Evolutionary conservation across 164 flowering plant genomes (phyloP), one percentile per base, ranked within the genome.

Genomic region (Chimonanthus praecox): DNA sequence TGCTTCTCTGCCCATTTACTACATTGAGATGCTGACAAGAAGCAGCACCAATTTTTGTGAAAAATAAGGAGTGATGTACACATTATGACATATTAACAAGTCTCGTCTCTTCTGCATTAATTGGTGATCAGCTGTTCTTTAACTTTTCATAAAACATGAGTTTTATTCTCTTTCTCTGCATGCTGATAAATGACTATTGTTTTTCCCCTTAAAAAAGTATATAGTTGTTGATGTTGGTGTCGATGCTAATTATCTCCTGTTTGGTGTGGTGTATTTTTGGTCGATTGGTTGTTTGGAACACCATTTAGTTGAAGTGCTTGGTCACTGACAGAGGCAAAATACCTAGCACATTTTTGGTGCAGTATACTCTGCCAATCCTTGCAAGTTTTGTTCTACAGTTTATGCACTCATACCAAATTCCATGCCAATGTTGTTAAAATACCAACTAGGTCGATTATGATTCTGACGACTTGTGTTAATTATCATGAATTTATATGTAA

Each of bases 401-500:
- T 10, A 45, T 66, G n/a, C 13, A 13, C 68, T 13, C 6, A 43
- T 44, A 13, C 68, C 46, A 10, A 54, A 54, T 54, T 54, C 16
- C 60, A 54, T 13, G 60, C 60, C 0, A 33, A n/a, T 16, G 48
- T 5, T 48, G 51, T 47, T 47, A 47, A 65, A 20, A 49, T 47
- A 8, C 70, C 50, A 7, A 20, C 51, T 47, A 8, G n/a, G 44
- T 68, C 18, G 70, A 46, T 13, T 45, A 18, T 44, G 69, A 46
- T 45, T 66, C 49, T 66, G 66, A 66, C 45, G 20, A 43, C 43
- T 64, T 62, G 45, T 15, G 48, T 49, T 47, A 5, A 60, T 73
- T 3, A 62, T 67, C 49, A 58, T 77, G 13, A 58, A 46, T 43
- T 80, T 67, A 64, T 73, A 66, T 44, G n/a, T 10, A 47, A 90